These are phyloP conservation scores for Flaveria sonorensis DNA, from an alignment of 129 eudicot species.

Conservation along the genomic window DNA sequence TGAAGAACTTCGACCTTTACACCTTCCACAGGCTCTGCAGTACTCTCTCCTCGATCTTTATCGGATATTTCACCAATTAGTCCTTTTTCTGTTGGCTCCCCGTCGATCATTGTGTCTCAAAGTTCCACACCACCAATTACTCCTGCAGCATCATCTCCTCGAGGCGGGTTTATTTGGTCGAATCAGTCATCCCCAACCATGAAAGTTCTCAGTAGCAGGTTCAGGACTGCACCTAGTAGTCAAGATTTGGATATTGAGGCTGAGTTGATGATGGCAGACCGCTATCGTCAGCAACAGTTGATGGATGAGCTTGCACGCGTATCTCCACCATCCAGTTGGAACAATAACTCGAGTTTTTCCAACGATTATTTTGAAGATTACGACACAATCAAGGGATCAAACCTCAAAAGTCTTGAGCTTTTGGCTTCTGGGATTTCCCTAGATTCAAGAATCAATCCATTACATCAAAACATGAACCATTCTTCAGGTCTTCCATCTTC, in stretches of 20 bases:
- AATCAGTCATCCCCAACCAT: slow-evolving; percentile 58
- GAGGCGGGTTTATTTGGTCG: slow-evolving; percentile 35
- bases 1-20: slow-evolving; percentile 82
- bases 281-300: slow-evolving; percentile 46
- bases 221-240: slow-evolving; percentile 49
- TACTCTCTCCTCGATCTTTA: slow-evolving; percentile 71
- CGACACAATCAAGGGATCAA: slow-evolving; percentile 32
- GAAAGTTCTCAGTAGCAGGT: slow-evolving; percentile 54
- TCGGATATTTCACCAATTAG: slow-evolving; percentile 54
- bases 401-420: slow-evolving; percentile 50
- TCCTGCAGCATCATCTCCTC: slow-evolving; percentile 14
- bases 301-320: slow-evolving; percentile 43
- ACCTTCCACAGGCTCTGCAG: slow-evolving; percentile 81
- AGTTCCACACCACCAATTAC: slow-evolving; percentile 47
- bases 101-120: slow-evolving; percentile 52
- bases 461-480: slow-evolving; percentile 60
- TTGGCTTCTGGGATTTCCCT: slow-evolving; percentile 40
- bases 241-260: slow-evolving; percentile 56
- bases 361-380: slow-evolving; percentile 37
- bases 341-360: slow-evolving; percentile 33
- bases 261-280: slow-evolving; percentile 44
- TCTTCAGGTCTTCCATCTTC: slow-evolving; percentile 53
- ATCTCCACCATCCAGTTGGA: slow-evolving; percentile 2
- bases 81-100: slow-evolving; percentile 62
- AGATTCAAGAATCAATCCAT: slow-evolving; percentile 38